These are phyloP conservation scores for Coemansia sp. DNA, from an alignment of 192 early-diverging fungal genomes.

Conservation along the genomic window DNA sequence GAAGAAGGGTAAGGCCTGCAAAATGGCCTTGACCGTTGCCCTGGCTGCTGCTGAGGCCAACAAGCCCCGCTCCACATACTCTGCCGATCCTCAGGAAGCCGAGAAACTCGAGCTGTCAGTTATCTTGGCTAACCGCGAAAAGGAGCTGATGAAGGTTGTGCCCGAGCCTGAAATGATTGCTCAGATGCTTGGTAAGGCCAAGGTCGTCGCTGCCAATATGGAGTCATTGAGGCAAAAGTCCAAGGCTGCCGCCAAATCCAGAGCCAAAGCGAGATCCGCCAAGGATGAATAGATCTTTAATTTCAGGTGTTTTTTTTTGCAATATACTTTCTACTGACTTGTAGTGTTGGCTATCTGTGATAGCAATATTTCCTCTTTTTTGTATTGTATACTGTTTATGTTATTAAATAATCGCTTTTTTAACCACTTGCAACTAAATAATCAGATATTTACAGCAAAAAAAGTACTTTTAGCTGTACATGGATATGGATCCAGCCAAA, in stretches of 20 bases:
- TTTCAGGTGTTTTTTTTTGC: not conserved
- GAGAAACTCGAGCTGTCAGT: slow-evolving; percentile 29
- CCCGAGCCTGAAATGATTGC: slow-evolving; percentile 78
- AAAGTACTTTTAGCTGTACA: too few species aligned
- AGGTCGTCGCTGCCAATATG: slow-evolving; percentile 74
- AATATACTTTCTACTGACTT: too few species aligned
- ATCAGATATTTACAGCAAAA: too few species aligned
- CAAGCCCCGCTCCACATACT: slow-evolving; percentile 11
- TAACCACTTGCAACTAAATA: too few species aligned
- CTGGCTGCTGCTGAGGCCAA: slow-evolving; percentile 36
- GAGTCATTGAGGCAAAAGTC: slow-evolving; percentile 58
- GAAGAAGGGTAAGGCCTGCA: slow-evolving; percentile 88
- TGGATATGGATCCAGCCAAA: too few species aligned
- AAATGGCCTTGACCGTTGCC: slow-evolving; percentile 51
- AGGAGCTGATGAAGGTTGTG: slow-evolving; percentile 76
- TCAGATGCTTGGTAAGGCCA: slow-evolving; percentile 85
- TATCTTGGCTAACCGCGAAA: slow-evolving; percentile 58
- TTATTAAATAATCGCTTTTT: too few species aligned
- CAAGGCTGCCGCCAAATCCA: slow-evolving; percentile 43
- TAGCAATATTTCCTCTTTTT: too few species aligned
- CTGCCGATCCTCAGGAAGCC: slow-evolving; percentile 19
- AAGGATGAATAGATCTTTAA: not conserved
- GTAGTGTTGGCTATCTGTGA: too few species aligned
- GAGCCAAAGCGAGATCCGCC: slow-evolving; percentile 28
- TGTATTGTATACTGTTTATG: too few species aligned